Evolutionary conservation across 495 filamentous ascomycete genomes (phyloP).

Genomic region (Amniculicola lignicola): DNA sequence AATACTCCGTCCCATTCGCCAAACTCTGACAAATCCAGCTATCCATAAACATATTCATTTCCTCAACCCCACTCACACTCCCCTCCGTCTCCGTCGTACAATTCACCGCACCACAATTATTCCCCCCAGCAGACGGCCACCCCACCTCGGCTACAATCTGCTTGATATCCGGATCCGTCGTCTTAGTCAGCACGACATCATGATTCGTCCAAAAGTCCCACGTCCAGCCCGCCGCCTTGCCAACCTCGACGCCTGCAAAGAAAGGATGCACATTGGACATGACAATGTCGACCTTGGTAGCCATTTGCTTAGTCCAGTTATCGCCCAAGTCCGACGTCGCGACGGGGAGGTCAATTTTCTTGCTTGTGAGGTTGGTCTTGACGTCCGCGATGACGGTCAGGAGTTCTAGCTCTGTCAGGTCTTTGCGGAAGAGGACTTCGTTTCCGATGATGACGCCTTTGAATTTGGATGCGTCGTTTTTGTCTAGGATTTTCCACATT

Average conservation of each 20-base stretch:
- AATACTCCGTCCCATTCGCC: conserved; percentile 80
- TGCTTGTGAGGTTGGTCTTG: conserved; percentile 63
- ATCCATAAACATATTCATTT: conserved; percentile 85
- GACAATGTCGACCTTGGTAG: conserved; percentile 70
- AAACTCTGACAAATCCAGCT: conserved; percentile 81
- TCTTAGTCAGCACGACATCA: conserved; percentile 57
- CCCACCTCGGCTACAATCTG: conserved; percentile 82
- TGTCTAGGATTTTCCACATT: conserved; percentile 75
- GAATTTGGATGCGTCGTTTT: conserved; percentile 58
- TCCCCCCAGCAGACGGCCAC: conserved; percentile 86
- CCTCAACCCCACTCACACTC: conserved; percentile 71
- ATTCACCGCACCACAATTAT: conserved; percentile 60
- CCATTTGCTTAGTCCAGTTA: conserved; percentile 72
- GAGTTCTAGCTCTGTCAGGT: conserved; percentile 63
- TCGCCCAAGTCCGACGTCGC: conserved; percentile 88
- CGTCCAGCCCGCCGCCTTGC: conserved; percentile 76
- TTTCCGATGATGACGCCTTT: conserved; percentile 90
- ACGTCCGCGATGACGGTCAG: conserved; percentile 46
- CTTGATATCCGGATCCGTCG: conserved; percentile 53
- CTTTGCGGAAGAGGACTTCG: conserved; percentile 82
- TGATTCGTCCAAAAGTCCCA: conserved; percentile 71
- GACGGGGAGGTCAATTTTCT: conserved; percentile 67
- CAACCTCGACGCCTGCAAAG: conserved; percentile 74
- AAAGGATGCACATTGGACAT: conserved; percentile 99
- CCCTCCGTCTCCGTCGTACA: conserved; percentile 57